These are phyloP conservation scores for Beauveria sp. DNA, from an alignment of 2,329 filamentous ascomycete species.

Conservation along the genomic window DNA sequence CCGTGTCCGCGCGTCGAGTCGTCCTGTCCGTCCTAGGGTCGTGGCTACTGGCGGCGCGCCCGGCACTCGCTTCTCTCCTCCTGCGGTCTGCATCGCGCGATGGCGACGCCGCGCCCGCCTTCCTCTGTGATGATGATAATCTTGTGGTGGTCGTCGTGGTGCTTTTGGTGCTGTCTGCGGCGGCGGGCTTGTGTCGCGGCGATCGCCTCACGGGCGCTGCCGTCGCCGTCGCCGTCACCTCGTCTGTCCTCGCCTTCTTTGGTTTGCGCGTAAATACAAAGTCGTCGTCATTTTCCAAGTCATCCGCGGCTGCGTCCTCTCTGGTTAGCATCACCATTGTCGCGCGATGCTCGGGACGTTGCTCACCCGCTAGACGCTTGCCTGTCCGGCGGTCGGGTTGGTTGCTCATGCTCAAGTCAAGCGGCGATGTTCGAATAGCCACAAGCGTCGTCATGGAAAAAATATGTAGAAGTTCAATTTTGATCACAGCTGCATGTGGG, in stretches of 20 bases:
- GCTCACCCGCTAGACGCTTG: constrained; percentile 57
- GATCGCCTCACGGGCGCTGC: constrained; percentile 34
- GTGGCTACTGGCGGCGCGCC: not conserved
- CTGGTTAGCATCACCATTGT: constrained; percentile 13
- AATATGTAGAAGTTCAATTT: not conserved
- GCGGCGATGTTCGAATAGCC: constrained; percentile 54
- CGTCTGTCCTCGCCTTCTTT: constrained; percentile 55
- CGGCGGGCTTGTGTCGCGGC: constrained; percentile 20
- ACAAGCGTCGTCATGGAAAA: constrained; percentile 64
- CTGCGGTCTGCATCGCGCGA: constrained; percentile 29
- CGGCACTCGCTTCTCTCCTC: not conserved
- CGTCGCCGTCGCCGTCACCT: constrained; percentile 31
- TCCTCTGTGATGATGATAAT: not conserved
- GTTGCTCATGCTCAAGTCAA: constrained; percentile 62
- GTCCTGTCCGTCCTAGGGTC: constrained; percentile 17
- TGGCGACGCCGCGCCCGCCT: not conserved
- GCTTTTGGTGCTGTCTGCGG: not conserved
- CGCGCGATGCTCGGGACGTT: constrained; percentile 1
- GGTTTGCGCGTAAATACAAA: constrained; percentile 66
- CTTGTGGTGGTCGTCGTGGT: not conserved
- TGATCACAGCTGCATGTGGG: not conserved
- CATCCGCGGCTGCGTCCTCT: constrained; percentile 25
- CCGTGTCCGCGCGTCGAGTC: constrained; percentile 21
- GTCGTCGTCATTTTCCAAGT: constrained; percentile 68
- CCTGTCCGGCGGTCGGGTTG: constrained; percentile 54